Base-by-base conservation (phyloP, 2,329 filamentous ascomycete species). In the Epichloe hybrida region DNA sequence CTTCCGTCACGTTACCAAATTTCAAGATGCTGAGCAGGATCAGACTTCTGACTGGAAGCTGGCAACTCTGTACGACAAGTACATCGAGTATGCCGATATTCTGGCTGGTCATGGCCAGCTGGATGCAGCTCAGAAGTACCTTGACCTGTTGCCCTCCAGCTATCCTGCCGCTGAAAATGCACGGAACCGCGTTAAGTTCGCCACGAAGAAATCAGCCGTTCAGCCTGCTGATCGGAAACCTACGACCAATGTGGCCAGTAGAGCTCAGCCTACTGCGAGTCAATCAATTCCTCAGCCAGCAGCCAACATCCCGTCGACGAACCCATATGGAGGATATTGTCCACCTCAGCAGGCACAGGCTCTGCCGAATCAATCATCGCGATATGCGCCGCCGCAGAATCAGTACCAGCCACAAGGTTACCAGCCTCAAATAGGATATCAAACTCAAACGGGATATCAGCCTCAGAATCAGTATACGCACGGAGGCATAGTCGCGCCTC, bases 71-170 rank as follows among this genome's bases (percentile, higher is more conserved):
- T 98, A 98, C 67, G 84, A 89, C 65, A 95, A 95, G 69, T 98
- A 98, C 64, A 84, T 86, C 31, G 93, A 98, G 69, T 98, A 97
- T 65, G 91, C 93, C 13, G 91, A 98, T 64, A 90, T 98, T 57
- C 81, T 94, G 52, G 89, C 93, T 45, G 82, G 88, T 6, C 88
- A 96, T 62, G 93, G 94, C 12, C 87, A 94, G 60, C 72, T 98
- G 50, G 76, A 81, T 35, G 80, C 89, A 58, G 94, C 93, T 5
- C 86, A 95, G 68, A 90, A 86, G 66, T 98, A 98, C 62, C 79
- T 98, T 40, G 81, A 90, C 62, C 80, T 98, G 49, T 76, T 98
- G 44, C 93, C 93, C 15, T 72, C 76, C 40, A 81, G 83, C 56
- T 96, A 95, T 64, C 84, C 88, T 39, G 86, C 87, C 52, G 93